Evolutionary conservation across 495 filamentous ascomycete species (phyloP).

Genomic region (Lichenothelia convexa): DNA sequence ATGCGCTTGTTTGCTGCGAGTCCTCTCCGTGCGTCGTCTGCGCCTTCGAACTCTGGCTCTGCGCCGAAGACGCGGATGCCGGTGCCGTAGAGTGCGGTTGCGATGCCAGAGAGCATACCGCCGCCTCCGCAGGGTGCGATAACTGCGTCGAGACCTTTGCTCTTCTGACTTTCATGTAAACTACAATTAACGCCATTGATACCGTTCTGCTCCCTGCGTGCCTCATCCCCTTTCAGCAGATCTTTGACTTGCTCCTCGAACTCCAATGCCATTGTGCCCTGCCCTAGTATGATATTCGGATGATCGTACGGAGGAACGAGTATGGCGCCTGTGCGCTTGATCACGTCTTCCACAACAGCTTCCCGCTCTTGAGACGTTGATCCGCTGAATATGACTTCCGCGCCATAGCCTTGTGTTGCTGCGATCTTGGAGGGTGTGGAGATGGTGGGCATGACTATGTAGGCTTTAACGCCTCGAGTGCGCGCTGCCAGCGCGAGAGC

Average conservation of each 20-base stretch:
- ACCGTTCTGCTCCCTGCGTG: slow-evolving; percentile 4
- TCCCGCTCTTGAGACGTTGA: slow-evolving; percentile 66
- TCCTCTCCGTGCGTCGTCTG: slow-evolving; percentile 61
- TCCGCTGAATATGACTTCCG: slow-evolving; percentile 66
- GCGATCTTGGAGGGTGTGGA: slow-evolving; percentile 72
- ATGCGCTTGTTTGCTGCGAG: slow-evolving; percentile 44
- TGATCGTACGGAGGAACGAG: slow-evolving; percentile 86
- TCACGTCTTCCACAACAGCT: slow-evolving; percentile 47
- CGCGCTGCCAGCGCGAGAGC: slow-evolving; percentile 75
- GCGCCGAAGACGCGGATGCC: slow-evolving; percentile 67
- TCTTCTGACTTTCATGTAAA: no score
- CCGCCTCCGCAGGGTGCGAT: slow-evolving; percentile 80
- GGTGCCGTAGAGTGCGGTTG: slow-evolving; percentile 52
- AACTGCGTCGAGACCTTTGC: slow-evolving; percentile 32
- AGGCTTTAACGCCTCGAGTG: slow-evolving; percentile 42
- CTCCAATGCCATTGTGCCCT: slow-evolving; percentile 80
- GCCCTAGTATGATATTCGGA: slow-evolving; percentile 74
- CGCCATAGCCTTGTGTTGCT: slow-evolving; percentile 57
- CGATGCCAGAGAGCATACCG: slow-evolving; percentile 70
- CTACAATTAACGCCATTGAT: no score
- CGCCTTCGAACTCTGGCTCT: slow-evolving; percentile 70
- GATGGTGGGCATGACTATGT: slow-evolving; percentile 83
- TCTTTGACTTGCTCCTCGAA: slow-evolving; percentile 49
- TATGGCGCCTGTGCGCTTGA: slow-evolving; percentile 49
- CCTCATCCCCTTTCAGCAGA: slow-evolving; percentile 22